phyloP scores from a whole-genome alignment of 2,329 filamentous ascomycete species.

The Cadophora sp. region DNA sequence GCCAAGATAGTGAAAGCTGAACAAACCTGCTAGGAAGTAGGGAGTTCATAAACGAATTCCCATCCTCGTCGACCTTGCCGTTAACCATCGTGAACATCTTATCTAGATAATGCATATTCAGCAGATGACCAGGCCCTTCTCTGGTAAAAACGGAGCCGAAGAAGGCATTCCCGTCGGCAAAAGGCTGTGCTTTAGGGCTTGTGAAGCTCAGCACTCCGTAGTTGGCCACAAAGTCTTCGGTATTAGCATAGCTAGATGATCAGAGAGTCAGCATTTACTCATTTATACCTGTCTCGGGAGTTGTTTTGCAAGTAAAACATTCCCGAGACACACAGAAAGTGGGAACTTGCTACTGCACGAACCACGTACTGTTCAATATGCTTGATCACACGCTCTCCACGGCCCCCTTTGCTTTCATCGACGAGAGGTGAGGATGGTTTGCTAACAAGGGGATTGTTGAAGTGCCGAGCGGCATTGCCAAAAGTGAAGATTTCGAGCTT shows the following conservation, averaged over 20 bases:
- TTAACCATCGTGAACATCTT: conserved; percentile 44
- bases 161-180: conserved; percentile 33
- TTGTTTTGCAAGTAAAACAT: neutral
- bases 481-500: conserved; percentile 83
- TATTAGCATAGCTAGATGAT: conserved; percentile 58
- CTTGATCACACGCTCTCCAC: conserved; percentile 53
- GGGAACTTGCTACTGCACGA: neutral
- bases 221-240: conserved; percentile 73
- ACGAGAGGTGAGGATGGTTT: conserved; percentile 45
- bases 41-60: conserved; percentile 39
- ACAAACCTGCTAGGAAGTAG: conserved; percentile 22
- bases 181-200: conserved; percentile 28
- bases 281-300: neutral
- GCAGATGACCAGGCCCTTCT: conserved; percentile 39
- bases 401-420: conserved; percentile 29
- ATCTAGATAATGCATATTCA: conserved; percentile 47
- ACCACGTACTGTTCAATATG: conserved; percentile 76
- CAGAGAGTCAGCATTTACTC: neutral
- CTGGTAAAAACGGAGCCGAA: conserved; percentile 41
- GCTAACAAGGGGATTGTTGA: conserved; percentile 73
- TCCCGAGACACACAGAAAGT: neutral
- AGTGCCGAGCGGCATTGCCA: conserved; percentile 80
- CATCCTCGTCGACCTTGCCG: conserved; percentile 29
- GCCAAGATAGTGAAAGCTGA: conserved; percentile 43
- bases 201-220: conserved; percentile 77